Percentiles rank a stretch among this genome's conserved stretches.
phyloP scores from a whole-genome alignment of 106 monocot genomes.

The Cymbidium sinense region DNA sequence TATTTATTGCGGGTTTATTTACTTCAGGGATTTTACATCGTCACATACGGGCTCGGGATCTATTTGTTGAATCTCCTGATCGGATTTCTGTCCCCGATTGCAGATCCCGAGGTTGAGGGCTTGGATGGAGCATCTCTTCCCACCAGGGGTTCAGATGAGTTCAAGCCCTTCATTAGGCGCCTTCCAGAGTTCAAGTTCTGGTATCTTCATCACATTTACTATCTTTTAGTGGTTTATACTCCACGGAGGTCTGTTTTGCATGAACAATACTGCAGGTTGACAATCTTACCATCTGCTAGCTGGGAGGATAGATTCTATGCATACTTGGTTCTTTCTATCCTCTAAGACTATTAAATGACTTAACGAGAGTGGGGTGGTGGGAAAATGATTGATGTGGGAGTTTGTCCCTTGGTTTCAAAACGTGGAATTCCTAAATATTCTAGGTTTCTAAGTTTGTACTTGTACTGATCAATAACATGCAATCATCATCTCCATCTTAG shows the following conservation, averaged over 20 bases:
- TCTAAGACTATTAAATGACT: too few relatives aligned
- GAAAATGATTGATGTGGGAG: too few relatives aligned
- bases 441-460: too few relatives aligned
- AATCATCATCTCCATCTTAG: too few relatives aligned
- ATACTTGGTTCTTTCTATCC: too few relatives aligned
- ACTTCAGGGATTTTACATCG: constrained; percentile 51
- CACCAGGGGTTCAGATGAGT: constrained; percentile 31
- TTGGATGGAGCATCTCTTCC: constrained; percentile 39
- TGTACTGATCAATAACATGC: too few relatives aligned
- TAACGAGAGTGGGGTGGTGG: too few relatives aligned
- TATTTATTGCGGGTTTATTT: constrained; percentile 45
- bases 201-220: constrained; percentile 5
- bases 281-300: too few relatives aligned
- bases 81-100: constrained; percentile 55
- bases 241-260: too few relatives aligned
- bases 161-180: constrained; percentile 39
- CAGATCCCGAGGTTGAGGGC: constrained; percentile 49
- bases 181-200: constrained; percentile 40
- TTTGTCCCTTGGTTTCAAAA: too few relatives aligned
- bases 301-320: too few relatives aligned
- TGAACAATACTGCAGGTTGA: not conserved
- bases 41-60: constrained; percentile 54
- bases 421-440: too few relatives aligned
- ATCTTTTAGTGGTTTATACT: not conserved
- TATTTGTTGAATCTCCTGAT: constrained; percentile 32